Percentiles rank a stretch among this genome's conserved stretches.
Conservation (phyloP, 2,329 filamentous ascomycete species). For the Fusarium sp. region DNA sequence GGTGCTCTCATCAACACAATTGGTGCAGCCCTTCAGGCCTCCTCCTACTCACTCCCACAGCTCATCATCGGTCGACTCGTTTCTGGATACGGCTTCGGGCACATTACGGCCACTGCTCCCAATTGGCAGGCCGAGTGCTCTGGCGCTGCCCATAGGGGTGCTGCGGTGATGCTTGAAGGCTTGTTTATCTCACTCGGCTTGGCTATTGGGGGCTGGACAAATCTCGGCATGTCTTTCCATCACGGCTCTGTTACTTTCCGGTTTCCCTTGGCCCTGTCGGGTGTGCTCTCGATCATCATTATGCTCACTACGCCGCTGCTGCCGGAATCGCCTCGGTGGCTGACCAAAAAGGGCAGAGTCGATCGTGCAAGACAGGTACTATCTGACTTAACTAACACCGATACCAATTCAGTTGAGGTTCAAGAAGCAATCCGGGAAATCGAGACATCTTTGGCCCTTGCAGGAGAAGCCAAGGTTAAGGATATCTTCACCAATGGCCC, state of each 20-base stretch:
- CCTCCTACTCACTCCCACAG: background rate
- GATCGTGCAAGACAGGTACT: constrained; percentile 4
- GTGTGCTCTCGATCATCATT: background rate
- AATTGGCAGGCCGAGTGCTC: constrained; percentile 15
- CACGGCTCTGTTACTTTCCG: constrained; percentile 3
- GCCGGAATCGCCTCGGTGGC: constrained; percentile 1
- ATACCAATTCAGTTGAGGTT: background rate
- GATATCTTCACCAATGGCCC: constrained; percentile 3
- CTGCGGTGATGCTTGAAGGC: constrained; percentile 8
- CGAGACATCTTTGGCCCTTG: background rate
- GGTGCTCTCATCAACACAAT: constrained; percentile 5
- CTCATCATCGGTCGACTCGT: constrained; percentile 4
- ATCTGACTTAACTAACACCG: background rate
- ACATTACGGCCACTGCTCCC: constrained; percentile 2
- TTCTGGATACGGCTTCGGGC: constrained; percentile 5
- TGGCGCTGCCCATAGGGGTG: constrained; percentile 2
- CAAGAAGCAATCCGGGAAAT: background rate
- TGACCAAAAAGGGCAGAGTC: background rate
- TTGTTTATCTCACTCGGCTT: background rate
- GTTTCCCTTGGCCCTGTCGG: background rate
- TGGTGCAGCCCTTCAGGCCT: background rate
- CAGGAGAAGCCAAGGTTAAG: constrained; percentile 3
- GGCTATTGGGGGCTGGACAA: background rate
- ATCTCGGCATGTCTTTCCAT: constrained; percentile 4
- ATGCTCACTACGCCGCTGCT: constrained; percentile 9